phyloP scores from a whole-genome alignment of 2,329 filamentous ascomycete species.

The Huntiella abstrusa region DNA sequence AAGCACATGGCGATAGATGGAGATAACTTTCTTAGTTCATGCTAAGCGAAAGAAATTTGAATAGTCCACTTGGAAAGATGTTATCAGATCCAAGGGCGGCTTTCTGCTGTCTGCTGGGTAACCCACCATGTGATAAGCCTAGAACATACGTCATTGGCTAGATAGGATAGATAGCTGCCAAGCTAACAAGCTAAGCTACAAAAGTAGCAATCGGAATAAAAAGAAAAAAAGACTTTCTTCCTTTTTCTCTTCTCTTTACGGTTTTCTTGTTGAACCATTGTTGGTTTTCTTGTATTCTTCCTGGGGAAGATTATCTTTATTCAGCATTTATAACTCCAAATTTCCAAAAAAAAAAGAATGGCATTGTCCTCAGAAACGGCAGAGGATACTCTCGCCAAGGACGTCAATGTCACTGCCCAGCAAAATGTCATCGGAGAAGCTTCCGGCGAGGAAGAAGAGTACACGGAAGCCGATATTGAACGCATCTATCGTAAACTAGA shows the following conservation, averaged over 20 bases:
- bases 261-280: slow-evolving; percentile 2
- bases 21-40: no score
- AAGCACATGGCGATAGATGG: no score
- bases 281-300: slow-evolving; percentile 6
- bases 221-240: no score
- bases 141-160: no score
- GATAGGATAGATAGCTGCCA: no score
- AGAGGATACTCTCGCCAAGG: neutral
- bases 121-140: no score
- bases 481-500: slow-evolving; percentile 39
- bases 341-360: neutral
- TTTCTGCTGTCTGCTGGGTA: no score
- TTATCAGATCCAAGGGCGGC: no score
- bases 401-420: neutral
- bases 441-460: slow-evolving; percentile 17
- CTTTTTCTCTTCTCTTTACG: neutral
- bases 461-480: slow-evolving; percentile 33
- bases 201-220: no score
- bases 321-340: neutral
- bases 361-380: neutral
- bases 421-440: neutral
- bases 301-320: slow-evolving; percentile 2
- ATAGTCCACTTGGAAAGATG: no score
- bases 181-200: no score
- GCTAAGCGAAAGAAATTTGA: no score